These are phyloP conservation scores for Saccharomyces hybrid DNA, from an alignment of 1,139 yeast species.

Conservation along the genomic window DNA sequence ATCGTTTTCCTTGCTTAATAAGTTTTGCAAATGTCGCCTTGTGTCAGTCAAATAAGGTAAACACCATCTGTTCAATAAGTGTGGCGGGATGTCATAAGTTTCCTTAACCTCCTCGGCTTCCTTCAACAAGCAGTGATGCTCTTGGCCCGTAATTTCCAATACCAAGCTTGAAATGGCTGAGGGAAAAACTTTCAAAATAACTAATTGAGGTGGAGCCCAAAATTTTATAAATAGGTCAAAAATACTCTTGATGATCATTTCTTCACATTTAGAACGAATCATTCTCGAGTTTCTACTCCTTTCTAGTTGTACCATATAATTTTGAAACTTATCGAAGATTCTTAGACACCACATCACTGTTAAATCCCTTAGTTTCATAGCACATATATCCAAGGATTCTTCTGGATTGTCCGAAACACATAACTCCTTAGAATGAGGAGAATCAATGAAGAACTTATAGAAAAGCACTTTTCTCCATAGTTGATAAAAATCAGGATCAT, in stretches of 20 bases:
- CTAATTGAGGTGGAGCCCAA: slow-evolving; percentile 51
- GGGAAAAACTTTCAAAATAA: slow-evolving; percentile 41
- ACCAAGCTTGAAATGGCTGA: slow-evolving; percentile 25
- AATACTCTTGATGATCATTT: slow-evolving; percentile 16
- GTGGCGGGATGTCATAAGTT: slow-evolving; percentile 17
- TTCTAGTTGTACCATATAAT: slow-evolving; percentile 7
- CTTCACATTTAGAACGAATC: slow-evolving; percentile 12
- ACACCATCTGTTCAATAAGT: slow-evolving; percentile 43
- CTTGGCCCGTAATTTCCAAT: slow-evolving; percentile 14
- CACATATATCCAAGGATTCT: slow-evolving; percentile 21
- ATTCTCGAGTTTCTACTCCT: slow-evolving; percentile 3
- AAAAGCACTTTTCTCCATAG: slow-evolving; percentile 26
- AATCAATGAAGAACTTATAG: slow-evolving; percentile 20
- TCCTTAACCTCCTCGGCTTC: neutral
- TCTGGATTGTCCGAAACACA: slow-evolving; percentile 20
- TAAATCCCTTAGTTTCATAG: slow-evolving; percentile 28
- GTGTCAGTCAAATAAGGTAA: slow-evolving; percentile 48
- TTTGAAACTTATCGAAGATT: slow-evolving; percentile 19
- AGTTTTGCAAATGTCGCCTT: slow-evolving; percentile 39
- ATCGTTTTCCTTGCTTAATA: slow-evolving; percentile 11
- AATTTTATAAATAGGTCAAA: slow-evolving; percentile 41
- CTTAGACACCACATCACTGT: slow-evolving; percentile 26
- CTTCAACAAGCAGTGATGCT: slow-evolving; percentile 15
- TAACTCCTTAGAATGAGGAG: slow-evolving; percentile 12
- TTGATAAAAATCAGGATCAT: slow-evolving; percentile 17